Conservation (phyloP, 31 red algal species). For the Odonthalia washingtoniensis region DNA sequence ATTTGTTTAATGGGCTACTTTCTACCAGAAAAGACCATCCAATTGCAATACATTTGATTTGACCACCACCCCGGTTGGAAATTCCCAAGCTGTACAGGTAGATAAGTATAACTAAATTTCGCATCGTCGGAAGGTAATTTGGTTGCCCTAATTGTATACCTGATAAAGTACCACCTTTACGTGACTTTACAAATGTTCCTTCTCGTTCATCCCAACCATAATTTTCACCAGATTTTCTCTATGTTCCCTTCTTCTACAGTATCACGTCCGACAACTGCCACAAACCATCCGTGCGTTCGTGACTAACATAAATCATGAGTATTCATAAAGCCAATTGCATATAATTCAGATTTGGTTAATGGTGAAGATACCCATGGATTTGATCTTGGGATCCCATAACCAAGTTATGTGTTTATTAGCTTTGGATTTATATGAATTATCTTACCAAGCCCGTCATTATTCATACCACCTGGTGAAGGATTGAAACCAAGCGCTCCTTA, state of each 20-base stretch:
- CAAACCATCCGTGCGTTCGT: background rate
- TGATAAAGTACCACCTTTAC: too few species aligned
- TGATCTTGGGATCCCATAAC: slow-evolving; percentile 37
- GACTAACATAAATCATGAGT: slow-evolving; percentile 36
- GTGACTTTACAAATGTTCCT: too few species aligned
- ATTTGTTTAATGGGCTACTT: too few species aligned
- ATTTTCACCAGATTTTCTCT: slow-evolving; percentile 13
- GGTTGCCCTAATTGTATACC: too few species aligned
- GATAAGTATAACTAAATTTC: too few species aligned
- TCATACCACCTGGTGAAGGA: slow-evolving; percentile 44
- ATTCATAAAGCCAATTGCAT: slow-evolving; percentile 34
- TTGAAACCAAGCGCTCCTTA: slow-evolving; percentile 51
- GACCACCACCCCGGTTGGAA: too few species aligned
- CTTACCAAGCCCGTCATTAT: slow-evolving; percentile 59
- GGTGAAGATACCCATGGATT: slow-evolving; percentile 22
- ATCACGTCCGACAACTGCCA: slow-evolving; percentile 18
- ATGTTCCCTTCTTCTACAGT: slow-evolving; percentile 55
- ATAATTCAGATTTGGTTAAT: background rate
- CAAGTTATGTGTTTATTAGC: slow-evolving; percentile 7
- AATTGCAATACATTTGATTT: too few species aligned
- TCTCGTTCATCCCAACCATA: too few species aligned
- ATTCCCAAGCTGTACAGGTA: too few species aligned
- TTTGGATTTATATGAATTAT: slow-evolving; percentile 69
- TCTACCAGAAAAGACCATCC: too few species aligned
- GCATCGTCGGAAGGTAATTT: too few species aligned